Conservation (phyloP, 345 rosid species). For the Linum usitatissimum region DNA sequence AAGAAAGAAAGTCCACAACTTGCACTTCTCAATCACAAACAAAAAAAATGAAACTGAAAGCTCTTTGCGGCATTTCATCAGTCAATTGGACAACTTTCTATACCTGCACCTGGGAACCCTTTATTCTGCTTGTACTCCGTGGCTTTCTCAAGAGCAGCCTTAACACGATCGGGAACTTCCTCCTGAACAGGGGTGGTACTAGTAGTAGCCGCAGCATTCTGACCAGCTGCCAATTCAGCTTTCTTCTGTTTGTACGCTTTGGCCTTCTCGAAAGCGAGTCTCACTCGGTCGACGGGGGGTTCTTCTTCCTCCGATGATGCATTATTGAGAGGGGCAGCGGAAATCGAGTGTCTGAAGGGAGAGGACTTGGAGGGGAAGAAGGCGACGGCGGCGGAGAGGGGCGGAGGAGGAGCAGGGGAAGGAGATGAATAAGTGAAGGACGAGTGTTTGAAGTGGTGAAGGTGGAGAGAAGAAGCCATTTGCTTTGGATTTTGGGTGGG, state of each 20-base stretch:
- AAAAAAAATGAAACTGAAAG: not conserved
- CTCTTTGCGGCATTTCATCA: not conserved
- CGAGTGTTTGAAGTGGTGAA: slow-evolving; percentile 14
- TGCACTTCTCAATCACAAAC: slow-evolving; percentile 4
- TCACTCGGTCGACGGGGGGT: slow-evolving; percentile 37
- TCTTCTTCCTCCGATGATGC: slow-evolving; percentile 17
- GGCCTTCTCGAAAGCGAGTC: slow-evolving; percentile 64
- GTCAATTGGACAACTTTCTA: not conserved
- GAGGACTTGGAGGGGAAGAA: slow-evolving; percentile 21
- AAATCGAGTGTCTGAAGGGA: slow-evolving; percentile 24
- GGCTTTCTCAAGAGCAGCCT: slow-evolving; percentile 36
- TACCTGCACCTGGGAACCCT: slow-evolving; percentile 13
- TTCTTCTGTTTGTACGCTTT: slow-evolving; percentile 35
- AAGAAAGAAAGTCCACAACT: slow-evolving; percentile 20
- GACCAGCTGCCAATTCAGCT: not conserved
- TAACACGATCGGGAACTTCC: slow-evolving; percentile 24
- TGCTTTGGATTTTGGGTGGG: not conserved
- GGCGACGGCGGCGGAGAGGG: slow-evolving; percentile 23
- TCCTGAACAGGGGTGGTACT: slow-evolving; percentile 9
- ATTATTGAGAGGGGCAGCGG: slow-evolving; percentile 18
- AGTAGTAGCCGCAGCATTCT: slow-evolving; percentile 5
- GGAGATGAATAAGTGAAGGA: slow-evolving; percentile 21
- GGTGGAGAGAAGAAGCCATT: not conserved
- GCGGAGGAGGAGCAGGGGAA: not conserved
- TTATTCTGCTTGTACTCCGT: slow-evolving; percentile 29